Conservation (phyloP, 352 stramenopile species). For the Aphanomyces stellatus region DNA sequence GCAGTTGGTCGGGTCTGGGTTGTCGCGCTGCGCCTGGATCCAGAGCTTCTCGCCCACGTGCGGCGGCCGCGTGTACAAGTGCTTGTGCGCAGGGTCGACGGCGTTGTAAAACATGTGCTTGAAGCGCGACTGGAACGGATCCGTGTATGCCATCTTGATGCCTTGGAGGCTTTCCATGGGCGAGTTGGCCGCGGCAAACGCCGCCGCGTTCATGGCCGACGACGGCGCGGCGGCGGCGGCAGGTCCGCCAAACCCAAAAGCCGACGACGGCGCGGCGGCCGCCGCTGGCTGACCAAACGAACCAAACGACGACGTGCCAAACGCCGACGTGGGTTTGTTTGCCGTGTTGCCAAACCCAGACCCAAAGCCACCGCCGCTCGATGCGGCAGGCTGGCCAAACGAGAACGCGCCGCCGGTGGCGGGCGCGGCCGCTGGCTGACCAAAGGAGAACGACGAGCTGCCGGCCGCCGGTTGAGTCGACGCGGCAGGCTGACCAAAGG, state of each 20-base stretch:
- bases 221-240: background rate
- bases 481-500: conserved; percentile 11
- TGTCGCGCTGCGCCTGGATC: conserved; percentile 80
- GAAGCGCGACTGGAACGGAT: conserved; percentile 77
- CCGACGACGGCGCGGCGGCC: conserved; percentile 23
- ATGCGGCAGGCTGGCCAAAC: conserved; percentile 23
- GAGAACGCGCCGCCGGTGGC: conserved; percentile 25
- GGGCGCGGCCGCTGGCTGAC: conserved; percentile 23
- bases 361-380: conserved; percentile 23
- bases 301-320: conserved; percentile 23
- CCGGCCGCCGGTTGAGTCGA: conserved; percentile 23
- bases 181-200: conserved; percentile 68
- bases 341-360: conserved; percentile 5
- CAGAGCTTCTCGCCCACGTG: conserved; percentile 79
- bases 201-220: conserved; percentile 30
- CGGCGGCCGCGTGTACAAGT: conserved; percentile 66
- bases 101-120: conserved; percentile 88
- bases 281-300: conserved; percentile 29
- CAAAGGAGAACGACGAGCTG: conserved; percentile 34
- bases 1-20: conserved; percentile 73
- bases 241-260: no score
- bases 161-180: conserved; percentile 72
- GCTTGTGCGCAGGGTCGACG: conserved; percentile 69
- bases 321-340: background rate
- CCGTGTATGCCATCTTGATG: conserved; percentile 76